Base-by-base conservation (phyloP, 768 basidiomycete species). In the Agaricus blazei region DNA sequence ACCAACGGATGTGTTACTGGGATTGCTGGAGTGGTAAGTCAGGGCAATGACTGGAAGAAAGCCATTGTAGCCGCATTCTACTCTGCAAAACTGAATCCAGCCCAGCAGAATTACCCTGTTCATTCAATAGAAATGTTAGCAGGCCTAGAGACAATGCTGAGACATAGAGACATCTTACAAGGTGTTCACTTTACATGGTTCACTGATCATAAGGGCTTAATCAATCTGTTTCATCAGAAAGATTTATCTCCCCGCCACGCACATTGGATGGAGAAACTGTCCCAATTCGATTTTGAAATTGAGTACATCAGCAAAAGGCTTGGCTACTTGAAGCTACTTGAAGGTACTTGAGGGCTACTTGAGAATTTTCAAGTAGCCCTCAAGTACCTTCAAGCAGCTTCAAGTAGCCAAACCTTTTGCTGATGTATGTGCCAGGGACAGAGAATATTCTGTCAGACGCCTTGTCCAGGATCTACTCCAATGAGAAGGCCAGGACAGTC, bases 111-210 rank as follows among this genome's bases (percentile, higher is more conserved):
- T 40, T 75, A 76, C 36, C 63, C 71, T 1, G 69, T 70, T 0
- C 74, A 75, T 27, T 71, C 75, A 49, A 68, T 70, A 6, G 72
- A 76, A 34, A 61, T 75, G 60, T 51, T 76, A 0, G 70, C 70
- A 0, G 69, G 70, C 0, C 59, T 75, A 0, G 71, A 75, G 37
- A 66, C 69, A 0, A 67, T 75, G 67, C 56, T 69, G 4, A 37
- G 64, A 0, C 65, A 68, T 27, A 37, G 58, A 0, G 66, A 70
- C 37, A 59, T 72, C 3, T 41, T 75, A 1, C 67, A 66, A 28
- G 75, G 73, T 0, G 59, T 51, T 0, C 44, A 38, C 0, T 74
- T 75, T 36, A 44, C 44, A 0, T 69, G 69, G 62, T 28, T 64
- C 2, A 73, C 68, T 0, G 72, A 75, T 24, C 69, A 69, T 37